Evolutionary conservation across 108 stramenopile genomes (phyloP), one percentile per base, ranked within the genome.

Genomic region (Craspedostauros australis): DNA sequence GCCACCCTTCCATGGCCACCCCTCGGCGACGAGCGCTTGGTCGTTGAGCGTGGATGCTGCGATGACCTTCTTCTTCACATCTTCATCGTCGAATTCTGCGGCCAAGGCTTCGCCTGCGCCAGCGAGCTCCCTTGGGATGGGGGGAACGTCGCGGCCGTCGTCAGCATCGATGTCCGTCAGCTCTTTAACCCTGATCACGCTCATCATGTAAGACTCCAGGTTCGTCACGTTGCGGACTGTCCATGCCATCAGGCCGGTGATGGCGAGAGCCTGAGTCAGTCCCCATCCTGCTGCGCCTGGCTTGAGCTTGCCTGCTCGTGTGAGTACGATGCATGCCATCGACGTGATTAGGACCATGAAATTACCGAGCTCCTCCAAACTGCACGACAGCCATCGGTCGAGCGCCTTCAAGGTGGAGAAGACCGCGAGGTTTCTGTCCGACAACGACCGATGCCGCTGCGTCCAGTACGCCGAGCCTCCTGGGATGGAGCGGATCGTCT

Each of bases 401-500:
- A 84, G 51, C 6, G 77, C 55, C 51, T 88, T 91, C 24, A 87
- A 67, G 1, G 84, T 76, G 38, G 77, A 81, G 39, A 71, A 88
- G 8, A 82, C 73, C 14, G 72, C 59, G 6, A 90, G 32, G 64
- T 89, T 89, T 7, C 39, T 53, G 39, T 86, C 84, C 3, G 71
- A 50, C 23, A 89, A 60, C 5, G 28, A 29, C 23, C 75, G 64
- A 50, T 85, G 84, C 19, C 62, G 40, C 7, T 28, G 32, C 25
- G 82, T 82, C 88, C 88, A 89, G n/a, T 46, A 52, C 1, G 5
- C 24, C 9, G 41, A 46, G 28, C 76, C 78, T 2, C 60, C 63
- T 26, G 83, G 80, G 50, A 87, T 84, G 0, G 91, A 84, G 1
- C 95, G 83, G 40, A 98, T 95, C 23, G 86, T 87, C 52, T 86